Base-by-base conservation (phyloP, 805 yeast genomes). In the Candida suzukii region DNA sequence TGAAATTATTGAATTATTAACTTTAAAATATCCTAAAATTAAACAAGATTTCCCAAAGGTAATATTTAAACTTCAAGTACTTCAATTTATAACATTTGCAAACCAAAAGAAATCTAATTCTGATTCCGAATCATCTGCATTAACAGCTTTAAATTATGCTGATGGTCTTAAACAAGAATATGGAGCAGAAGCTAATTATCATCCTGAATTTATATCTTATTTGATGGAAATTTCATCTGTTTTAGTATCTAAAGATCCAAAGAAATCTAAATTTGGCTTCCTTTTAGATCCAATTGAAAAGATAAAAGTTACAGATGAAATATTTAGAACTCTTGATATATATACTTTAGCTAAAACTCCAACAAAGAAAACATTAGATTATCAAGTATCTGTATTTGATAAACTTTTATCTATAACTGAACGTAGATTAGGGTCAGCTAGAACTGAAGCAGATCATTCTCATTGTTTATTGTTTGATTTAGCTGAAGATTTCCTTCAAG, bases 201-300 rank as follows among this genome's bases (percentile, higher is more conserved):
- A 57, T 3, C 52, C 52, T n/a, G 35, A 41, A 1, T 63, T 65
- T 32, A 62, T 59, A 25, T 57, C 60, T 8, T 60, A 62, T 44
- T 50, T 80, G 25, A 62, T 66, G 31, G 71, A 73, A 34, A 62
- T 78, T 0, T 73, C 76, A 8, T 63, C 76, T 3, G 54, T 80
- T 24, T 52, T 79, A 36, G 79, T 82, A 3, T 78, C 70, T 46
- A 68, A 69, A 10, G 63, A 76, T 40, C 81, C 82, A 1, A 42
- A 45, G 34, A 44, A 53, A 4, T 54, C 70, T 4, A 56, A 53
- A 26, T 64, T 63, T 35, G 68, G 71, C 16, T 57, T 60, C 38
- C 47, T 64, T 26, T 52, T 72, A 29, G 61, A 61, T 22, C 53
- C 51, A 11, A 57, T 58, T 10, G 71, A 71, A 39, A 55, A 67